Base-by-base conservation (phyloP, 108 stramenopile species). In the Chaetoceros muelleri region DNA sequence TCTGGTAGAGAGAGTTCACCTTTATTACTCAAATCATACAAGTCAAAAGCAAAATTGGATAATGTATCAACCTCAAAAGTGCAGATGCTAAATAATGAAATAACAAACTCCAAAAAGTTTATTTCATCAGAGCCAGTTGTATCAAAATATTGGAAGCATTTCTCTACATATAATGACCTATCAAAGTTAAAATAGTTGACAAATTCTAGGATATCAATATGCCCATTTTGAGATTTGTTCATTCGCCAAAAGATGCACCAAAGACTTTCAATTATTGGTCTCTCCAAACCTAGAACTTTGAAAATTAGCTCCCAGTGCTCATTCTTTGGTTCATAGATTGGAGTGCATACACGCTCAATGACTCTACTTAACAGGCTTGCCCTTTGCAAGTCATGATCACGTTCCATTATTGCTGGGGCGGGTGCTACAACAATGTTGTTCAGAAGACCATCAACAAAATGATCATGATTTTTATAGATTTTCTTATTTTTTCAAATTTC, bases 11-110 rank as follows among this genome's bases (percentile, higher is more conserved):
- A 65, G 5, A 77, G 53, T 28, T 77, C 72, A 2, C 76, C 76
- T 45, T 66, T 58, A 1, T 27, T 48, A 53, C 73, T 71, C 26
- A 67, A 40, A 48, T 77, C 65, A 55, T 72, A 73, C 51, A 77
- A 58, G 40, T 77, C 76, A 30, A 77, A 77, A n/a, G 69, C 27
- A 66, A 74, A 78, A 49, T 78, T 73, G 20, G 65, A 55, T 18
- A 73, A 58, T 26, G 65, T 53, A 52, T 69, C 57, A 22, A 70
- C 53, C 55, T 67, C 58, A 53, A 73, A 55, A 3, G 72, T 66
- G 58, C 72, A 74, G 1, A 73, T 55, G 54, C 71, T 78, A 69
- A 69, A 73, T 16, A 73, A 65, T 19, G 57, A 47, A 16, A 78
- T 56, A 61, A 65, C 66, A 30, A 70, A 78, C 46, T 72, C 75